These are phyloP conservation scores for Mortierella sp. DNA, from an alignment of 371 early-diverging fungal genomes.

Conservation along the genomic window DNA sequence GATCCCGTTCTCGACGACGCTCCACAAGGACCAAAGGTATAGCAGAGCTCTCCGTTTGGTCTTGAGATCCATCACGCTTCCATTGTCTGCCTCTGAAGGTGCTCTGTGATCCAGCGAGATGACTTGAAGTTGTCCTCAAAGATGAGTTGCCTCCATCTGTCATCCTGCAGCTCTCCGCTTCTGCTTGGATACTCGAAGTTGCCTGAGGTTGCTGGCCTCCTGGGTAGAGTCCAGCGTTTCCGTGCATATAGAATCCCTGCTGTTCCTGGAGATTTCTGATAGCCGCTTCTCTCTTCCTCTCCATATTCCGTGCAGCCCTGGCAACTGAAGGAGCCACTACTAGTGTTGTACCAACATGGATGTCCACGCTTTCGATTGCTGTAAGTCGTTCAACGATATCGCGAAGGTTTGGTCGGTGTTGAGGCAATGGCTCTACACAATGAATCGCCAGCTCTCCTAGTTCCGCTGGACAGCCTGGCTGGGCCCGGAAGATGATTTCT, in stretches of 20 bases:
- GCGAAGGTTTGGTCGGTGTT: constrained; percentile 29
- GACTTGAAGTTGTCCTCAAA: constrained; percentile 15
- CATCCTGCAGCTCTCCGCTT: constrained; percentile 28
- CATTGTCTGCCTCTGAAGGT: constrained; percentile 22
- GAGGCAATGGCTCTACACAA: constrained; percentile 38
- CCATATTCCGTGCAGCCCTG: constrained; percentile 46
- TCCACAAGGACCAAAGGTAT: constrained; percentile 17
- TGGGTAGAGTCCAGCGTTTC: neutral
- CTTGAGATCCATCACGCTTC: neutral
- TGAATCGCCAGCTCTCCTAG: constrained; percentile 50
- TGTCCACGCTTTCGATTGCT: constrained; percentile 43
- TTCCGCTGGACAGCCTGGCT: constrained; percentile 41
- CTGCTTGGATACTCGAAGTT: constrained; percentile 22
- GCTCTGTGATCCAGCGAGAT: constrained; percentile 24
- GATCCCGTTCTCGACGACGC: neutral
- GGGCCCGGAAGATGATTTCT: constrained; percentile 42
- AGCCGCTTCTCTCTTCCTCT: constrained; percentile 21
- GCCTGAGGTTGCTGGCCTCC: constrained; percentile 3
- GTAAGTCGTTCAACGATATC: constrained; percentile 41
- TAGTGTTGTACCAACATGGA: constrained; percentile 47
- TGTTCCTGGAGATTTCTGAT: neutral
- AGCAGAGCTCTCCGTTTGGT: constrained; percentile 7
- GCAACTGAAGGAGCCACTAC: constrained; percentile 49
- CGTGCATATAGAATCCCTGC: neutral
- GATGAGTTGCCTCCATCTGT: neutral